These are phyloP conservation scores for Aciculosporium take DNA, from an alignment of 2,329 filamentous ascomycete species.

Conservation along the genomic window DNA sequence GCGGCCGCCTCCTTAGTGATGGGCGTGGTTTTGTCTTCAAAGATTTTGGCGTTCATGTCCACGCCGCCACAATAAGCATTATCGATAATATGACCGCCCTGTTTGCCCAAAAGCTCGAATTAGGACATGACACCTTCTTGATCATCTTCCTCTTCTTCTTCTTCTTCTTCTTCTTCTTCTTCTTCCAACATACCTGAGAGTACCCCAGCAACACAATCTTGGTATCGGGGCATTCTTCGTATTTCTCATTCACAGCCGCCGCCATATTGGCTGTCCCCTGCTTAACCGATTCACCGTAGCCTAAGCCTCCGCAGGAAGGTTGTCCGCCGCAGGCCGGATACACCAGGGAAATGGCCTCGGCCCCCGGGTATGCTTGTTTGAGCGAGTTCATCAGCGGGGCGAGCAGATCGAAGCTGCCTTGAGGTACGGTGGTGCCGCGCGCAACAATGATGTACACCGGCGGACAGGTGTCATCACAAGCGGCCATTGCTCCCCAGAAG, in stretches of 20 bases:
- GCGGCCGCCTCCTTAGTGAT: constrained; percentile 32
- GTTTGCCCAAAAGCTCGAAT: not conserved
- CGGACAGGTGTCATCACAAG: no score
- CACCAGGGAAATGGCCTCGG: constrained; percentile 39
- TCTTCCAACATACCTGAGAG: constrained; percentile 33
- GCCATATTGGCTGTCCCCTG: not conserved
- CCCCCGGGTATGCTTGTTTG: constrained; percentile 30
- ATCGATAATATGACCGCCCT: constrained; percentile 51
- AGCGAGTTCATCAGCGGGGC: constrained; percentile 36
- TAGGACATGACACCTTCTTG: not conserved
- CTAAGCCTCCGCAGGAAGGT: constrained; percentile 48
- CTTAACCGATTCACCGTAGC: no score
- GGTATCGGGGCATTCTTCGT: constrained; percentile 39
- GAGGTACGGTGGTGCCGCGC: constrained; percentile 32
- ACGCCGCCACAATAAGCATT: constrained; percentile 48
- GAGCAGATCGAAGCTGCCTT: constrained; percentile 39
- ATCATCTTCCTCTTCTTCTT: no score
- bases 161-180: not conserved
- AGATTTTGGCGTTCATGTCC: constrained; percentile 30
- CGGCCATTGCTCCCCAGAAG: no score
- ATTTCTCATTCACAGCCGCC: constrained; percentile 36
- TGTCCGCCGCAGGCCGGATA: constrained; percentile 52
- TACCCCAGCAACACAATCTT: constrained; percentile 48
- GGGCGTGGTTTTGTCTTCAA: constrained; percentile 26
- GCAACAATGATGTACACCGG: constrained; percentile 31